These are phyloP conservation scores for Aspergillus floridensis DNA, from an alignment of 2,329 filamentous ascomycete species.

Conservation along the genomic window DNA sequence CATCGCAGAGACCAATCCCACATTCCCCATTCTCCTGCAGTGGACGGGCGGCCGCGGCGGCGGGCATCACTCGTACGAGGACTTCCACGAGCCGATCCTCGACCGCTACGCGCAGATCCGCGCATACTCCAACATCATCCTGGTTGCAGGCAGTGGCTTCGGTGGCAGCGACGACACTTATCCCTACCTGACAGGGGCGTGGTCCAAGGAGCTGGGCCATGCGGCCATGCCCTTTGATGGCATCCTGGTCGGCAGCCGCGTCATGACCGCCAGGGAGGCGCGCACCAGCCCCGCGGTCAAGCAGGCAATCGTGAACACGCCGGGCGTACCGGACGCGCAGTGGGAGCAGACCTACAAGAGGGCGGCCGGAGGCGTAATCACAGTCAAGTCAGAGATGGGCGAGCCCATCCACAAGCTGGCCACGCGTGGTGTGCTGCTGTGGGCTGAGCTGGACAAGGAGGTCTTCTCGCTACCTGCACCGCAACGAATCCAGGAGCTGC, in stretches of 20 bases:
- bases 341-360: not conserved
- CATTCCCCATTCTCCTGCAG: not conserved
- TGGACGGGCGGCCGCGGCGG: constrained; percentile 1
- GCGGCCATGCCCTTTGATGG: not conserved
- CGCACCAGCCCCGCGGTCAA: not conserved
- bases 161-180: not conserved
- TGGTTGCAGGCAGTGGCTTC: not conserved
- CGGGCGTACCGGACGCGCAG: not conserved
- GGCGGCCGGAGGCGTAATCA: not conserved
- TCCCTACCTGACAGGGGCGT: not conserved
- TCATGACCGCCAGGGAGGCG: not conserved
- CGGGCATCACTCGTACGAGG: constrained; percentile 1
- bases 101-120: not conserved
- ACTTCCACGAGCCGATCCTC: not conserved
- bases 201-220: not conserved
- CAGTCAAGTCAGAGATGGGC: not conserved
- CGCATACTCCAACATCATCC: not conserved
- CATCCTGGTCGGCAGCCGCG: not conserved
- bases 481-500: not conserved
- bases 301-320: not conserved
- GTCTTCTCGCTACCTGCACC: constrained; percentile 1
- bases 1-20: not conserved
- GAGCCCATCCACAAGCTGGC: constrained; percentile 1
- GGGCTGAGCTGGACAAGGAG: constrained; percentile 2
- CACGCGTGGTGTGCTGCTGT: not conserved